Conservation (phyloP, 768 basidiomycete species). For the Agrocybe pediades region DNA sequence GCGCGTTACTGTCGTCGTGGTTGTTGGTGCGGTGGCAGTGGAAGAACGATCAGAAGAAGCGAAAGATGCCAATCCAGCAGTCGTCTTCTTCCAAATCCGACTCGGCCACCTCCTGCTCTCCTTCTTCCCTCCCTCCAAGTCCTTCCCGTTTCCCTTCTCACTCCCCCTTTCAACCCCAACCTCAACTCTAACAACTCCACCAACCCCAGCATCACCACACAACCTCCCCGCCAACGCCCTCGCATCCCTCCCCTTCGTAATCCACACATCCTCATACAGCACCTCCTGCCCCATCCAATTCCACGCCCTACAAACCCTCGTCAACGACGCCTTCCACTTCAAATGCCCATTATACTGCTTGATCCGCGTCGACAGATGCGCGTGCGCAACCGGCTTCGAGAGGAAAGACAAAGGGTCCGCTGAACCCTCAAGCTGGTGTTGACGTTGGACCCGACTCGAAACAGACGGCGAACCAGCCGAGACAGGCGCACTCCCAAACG, state of each 20-base stretch:
- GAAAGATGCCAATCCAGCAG: neutral
- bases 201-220: slow-evolving; percentile 17
- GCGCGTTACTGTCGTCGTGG: neutral
- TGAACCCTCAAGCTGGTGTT: too few relatives aligned
- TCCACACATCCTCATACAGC: slow-evolving; percentile 73
- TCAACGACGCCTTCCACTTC: neutral
- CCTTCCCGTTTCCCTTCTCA: neutral
- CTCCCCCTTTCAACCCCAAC: neutral
- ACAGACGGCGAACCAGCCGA: too few relatives aligned
- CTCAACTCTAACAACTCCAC: neutral
- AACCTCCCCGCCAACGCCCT: slow-evolving; percentile 23
- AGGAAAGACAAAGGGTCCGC: too few relatives aligned
- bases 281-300: slow-evolving; percentile 52
- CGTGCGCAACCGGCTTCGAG: too few relatives aligned
- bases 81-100: neutral
- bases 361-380: neutral
- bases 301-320: slow-evolving; percentile 60
- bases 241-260: slow-evolving; percentile 44
- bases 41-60: neutral
- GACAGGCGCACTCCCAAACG: too few relatives aligned
- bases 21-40: neutral
- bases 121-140: neutral
- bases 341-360: neutral
- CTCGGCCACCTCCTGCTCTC: neutral
- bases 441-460: too few relatives aligned